Percentiles rank a stretch among this genome's conserved stretches.
phyloP scores from a whole-genome alignment of 148 eudicot species.

The Silene uniflora region DNA sequence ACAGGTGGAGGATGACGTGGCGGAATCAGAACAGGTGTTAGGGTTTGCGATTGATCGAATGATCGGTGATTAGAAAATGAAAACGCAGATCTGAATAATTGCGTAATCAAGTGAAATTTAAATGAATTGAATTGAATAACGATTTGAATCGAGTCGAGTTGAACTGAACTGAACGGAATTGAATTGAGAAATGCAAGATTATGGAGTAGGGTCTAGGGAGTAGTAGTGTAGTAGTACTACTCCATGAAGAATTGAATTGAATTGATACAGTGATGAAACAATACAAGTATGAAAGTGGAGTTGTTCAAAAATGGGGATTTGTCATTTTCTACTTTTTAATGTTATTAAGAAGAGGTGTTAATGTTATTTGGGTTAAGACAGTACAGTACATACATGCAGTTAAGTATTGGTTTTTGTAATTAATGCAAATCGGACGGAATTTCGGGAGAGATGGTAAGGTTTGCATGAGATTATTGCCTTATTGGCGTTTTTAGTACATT shows the following conservation, averaged over 20 bases:
- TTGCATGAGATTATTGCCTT: background rate
- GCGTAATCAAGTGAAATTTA: background rate
- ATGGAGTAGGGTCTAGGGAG: too few species aligned
- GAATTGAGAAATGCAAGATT: too few species aligned
- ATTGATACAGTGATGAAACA: too few species aligned
- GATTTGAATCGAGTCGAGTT: too few species aligned
- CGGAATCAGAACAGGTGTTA: background rate
- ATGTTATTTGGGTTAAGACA: background rate
- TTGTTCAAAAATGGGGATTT: background rate
- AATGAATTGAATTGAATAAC: too few species aligned
- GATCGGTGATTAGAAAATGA: constrained; percentile 11
- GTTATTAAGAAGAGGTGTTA: background rate
- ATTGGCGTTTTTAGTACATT: background rate
- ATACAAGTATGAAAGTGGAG: background rate
- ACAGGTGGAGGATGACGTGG: background rate
- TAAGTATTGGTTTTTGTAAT: background rate
- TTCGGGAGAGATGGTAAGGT: background rate
- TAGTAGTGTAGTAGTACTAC: too few species aligned
- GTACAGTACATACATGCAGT: background rate
- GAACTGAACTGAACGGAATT: too few species aligned
- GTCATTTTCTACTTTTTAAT: constrained; percentile 1
- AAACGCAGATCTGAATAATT: background rate
- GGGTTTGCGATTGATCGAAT: constrained; percentile 5
- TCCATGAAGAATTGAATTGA: too few species aligned
- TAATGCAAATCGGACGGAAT: background rate